Base-by-base conservation (phyloP, 768 basidiomycete genomes). In the Tricholoma sp. region DNA sequence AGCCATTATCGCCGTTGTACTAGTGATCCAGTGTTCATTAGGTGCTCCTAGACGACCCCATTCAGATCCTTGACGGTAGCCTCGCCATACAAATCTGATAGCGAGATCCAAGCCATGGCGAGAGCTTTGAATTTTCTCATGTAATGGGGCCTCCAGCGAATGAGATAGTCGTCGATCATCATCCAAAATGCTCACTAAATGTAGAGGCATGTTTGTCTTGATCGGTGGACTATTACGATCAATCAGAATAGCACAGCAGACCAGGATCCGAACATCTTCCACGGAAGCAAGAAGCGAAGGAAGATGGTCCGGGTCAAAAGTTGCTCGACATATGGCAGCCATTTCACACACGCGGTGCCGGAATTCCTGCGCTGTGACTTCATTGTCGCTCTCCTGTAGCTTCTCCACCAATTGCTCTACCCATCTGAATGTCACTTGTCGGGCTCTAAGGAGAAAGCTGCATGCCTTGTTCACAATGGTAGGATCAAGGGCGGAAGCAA, bases 261-360 rank as follows among this genome's bases (percentile, higher is more conserved):
- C 49, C 4, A 76, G 57, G 21, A 67, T 62, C 5, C 64, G 58
- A 10, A 72, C 31, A 46, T 75, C 69, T 16, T 59, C 55, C 0
- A 58, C 11, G 5, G 65, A 65, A 16, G 27, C 22, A n/a, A 75
- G 62, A 1, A 73, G 54, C n/a, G n/a, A n/a, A 1, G 39, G 5
- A 2, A 65, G 50, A 45, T 62, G 61, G 41, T 72, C 71, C 14
- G 73, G 74, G 45, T 74, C 72, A 52, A 67, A 77, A 1, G 76
- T 76, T 18, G 67, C 63, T 18, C 78, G 69, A 61, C 79, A 80
- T 14, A 69, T 68, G 2, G 67, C 65, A 1, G 76, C 77, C 31
- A 71, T 66, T 47, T 76, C 73, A 29, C 72, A 67, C 22, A 76
- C 59, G 14, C 65, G 67, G 9, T 56, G 52, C 51, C 66, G 65